These are phyloP conservation scores for Penicillium griseofulvum DNA, from an alignment of 2,329 filamentous ascomycete genomes.

Conservation along the genomic window DNA sequence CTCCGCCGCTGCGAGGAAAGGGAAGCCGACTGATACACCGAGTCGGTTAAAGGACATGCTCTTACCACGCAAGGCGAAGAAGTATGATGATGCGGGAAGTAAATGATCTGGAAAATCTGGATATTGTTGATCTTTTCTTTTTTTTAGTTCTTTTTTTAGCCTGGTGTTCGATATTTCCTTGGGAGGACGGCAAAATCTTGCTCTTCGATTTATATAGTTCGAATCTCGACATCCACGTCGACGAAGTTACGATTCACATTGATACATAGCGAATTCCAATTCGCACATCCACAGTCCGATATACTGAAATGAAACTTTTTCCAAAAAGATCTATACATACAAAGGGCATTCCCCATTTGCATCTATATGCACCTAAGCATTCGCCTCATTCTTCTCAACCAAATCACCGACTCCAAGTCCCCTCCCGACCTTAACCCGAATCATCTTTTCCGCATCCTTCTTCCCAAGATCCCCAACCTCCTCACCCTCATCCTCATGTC, in stretches of 20 bases:
- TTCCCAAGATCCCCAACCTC: constrained; percentile 65
- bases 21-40: constrained; percentile 4
- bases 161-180: neutral
- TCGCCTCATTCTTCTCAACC: constrained; percentile 48
- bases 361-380: constrained; percentile 7
- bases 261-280: neutral
- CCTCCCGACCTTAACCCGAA: constrained; percentile 82
- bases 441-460: constrained; percentile 60
- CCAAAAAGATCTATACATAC: constrained; percentile 1
- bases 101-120: neutral
- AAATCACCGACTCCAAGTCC: constrained; percentile 69
- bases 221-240: neutral
- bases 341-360: neutral
- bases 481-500: constrained; percentile 63
- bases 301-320: neutral
- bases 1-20: constrained; percentile 9
- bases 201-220: neutral
- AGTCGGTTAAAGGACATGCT: constrained; percentile 21
- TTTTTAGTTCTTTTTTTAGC: neutral
- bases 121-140: neutral
- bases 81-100: constrained; percentile 7
- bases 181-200: neutral
- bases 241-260: neutral
- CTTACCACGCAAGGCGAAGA: constrained; percentile 17
- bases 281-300: neutral